Conservation (phyloP, 225 moss, liverwort and hornwort genomes). For the Takakia lepidozioides region DNA sequence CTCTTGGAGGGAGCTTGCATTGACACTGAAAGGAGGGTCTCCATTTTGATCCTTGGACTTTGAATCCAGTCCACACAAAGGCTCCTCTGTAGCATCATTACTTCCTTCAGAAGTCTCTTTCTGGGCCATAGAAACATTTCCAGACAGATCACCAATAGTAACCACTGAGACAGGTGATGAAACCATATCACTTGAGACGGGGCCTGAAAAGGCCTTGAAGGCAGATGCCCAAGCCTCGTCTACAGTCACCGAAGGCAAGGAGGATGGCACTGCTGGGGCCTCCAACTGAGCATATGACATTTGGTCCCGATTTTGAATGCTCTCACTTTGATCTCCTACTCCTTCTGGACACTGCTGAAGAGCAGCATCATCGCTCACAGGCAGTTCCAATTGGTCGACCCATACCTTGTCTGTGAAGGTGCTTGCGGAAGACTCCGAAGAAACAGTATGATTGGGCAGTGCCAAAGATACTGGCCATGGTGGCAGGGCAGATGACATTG, state of each 20-base stretch:
- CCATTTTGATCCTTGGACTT: no score
- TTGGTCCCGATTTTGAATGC: slow-evolving; percentile 13
- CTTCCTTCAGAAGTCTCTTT: no score
- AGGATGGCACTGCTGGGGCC: slow-evolving; percentile 15
- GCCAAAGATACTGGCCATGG: slow-evolving; percentile 12
- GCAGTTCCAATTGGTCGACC: slow-evolving; percentile 6
- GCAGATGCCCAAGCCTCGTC: slow-evolving; percentile 17
- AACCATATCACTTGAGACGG: slow-evolving; percentile 8
- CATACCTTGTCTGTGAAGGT: neutral
- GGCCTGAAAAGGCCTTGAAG: slow-evolving; percentile 14
- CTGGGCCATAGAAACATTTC: no score
- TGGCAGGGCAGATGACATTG: slow-evolving; percentile 6
- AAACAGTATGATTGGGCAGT: slow-evolving; percentile 2
- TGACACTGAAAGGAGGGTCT: no score
- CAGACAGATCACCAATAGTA: no score
- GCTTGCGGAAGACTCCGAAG: slow-evolving; percentile 1
- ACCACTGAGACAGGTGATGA: no score
- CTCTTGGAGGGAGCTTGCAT: no score
- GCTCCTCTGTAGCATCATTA: no score
- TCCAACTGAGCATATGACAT: slow-evolving; percentile 13
- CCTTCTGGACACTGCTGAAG: slow-evolving; percentile 8
- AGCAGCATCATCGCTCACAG: slow-evolving; percentile 3
- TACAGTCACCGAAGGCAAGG: slow-evolving; percentile 14
- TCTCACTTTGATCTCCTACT: slow-evolving; percentile 10
- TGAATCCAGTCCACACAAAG: no score